Conservation (phyloP, 2,329 filamentous ascomycete species). For the Alternaria triticimaculans region DNA sequence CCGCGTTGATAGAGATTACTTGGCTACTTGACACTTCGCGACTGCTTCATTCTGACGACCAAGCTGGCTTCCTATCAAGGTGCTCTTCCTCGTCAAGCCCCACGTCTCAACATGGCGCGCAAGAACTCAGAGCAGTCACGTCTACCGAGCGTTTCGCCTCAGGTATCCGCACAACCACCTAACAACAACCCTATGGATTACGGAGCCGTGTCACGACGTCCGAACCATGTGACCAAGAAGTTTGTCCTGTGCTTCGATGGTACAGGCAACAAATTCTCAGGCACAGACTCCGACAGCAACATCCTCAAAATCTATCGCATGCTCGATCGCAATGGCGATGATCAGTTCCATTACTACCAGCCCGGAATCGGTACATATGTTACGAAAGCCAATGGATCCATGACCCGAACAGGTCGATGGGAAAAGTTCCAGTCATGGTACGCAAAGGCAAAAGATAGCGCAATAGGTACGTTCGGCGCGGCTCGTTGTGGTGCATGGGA, state of each 20-base stretch:
- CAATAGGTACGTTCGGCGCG: constrained; percentile 54
- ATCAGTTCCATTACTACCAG: constrained; percentile 58
- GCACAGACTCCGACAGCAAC: constrained; percentile 51
- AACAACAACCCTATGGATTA: constrained; percentile 20
- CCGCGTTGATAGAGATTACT: constrained; percentile 1
- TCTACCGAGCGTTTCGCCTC: constrained; percentile 10
- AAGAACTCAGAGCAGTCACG: constrained; percentile 8
- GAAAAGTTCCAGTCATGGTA: constrained; percentile 71
- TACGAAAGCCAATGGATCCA: constrained; percentile 55
- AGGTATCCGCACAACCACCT: constrained; percentile 5
- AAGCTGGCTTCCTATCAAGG: not conserved
- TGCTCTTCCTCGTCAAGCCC: not conserved
- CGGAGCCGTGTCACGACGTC: constrained; percentile 13
- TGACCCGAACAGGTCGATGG: constrained; percentile 63
- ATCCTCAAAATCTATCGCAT: constrained; percentile 74
- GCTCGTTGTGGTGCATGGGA: not conserved
- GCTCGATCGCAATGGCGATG: constrained; percentile 67
- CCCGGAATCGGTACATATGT: constrained; percentile 75
- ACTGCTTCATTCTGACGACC: not conserved
- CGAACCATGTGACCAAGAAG: constrained; percentile 57
- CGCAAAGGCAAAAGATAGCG: constrained; percentile 77
- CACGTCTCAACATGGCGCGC: constrained; percentile 8
- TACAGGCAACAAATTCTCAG: constrained; percentile 53
- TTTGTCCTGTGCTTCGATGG: constrained; percentile 62
- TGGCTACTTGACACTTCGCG: constrained; percentile 3